phyloP scores from a whole-genome alignment of 2,329 filamentous ascomycete genomes.

The Claviceps pusilla region DNA sequence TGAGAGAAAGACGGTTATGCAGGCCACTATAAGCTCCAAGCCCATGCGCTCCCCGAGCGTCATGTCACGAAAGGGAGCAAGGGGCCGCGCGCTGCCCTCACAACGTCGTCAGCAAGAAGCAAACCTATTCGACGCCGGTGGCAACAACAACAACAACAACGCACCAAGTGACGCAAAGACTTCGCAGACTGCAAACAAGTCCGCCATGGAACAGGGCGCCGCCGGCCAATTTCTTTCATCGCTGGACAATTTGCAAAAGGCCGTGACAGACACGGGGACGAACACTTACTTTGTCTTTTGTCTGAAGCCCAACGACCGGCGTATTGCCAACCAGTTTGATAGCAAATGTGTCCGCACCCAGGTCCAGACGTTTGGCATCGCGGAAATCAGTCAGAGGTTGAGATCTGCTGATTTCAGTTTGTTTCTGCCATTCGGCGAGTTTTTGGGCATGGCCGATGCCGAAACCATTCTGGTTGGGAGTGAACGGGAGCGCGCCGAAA shows the following conservation, averaged over 20 bases:
- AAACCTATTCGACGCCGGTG: constrained; percentile 1
- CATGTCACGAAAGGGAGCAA: constrained; percentile 59
- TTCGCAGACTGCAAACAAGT: constrained; percentile 20
- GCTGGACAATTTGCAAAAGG: constrained; percentile 80
- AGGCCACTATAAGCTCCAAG: constrained; percentile 91
- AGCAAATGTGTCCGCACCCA: constrained; percentile 95
- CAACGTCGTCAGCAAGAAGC: constrained; percentile 27
- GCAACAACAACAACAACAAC: constrained; percentile 14
- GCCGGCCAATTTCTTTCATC: constrained; percentile 84
- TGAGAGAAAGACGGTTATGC: constrained; percentile 80
- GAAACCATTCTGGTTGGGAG: constrained; percentile 80
- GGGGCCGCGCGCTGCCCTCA: constrained; percentile 20
- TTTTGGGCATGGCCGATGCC: constrained; percentile 72
- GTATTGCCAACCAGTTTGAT: constrained; percentile 97
- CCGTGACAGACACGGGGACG: constrained; percentile 63
- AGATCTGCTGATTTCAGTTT: constrained; percentile 89
- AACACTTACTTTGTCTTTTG: constrained; percentile 97
- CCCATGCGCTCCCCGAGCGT: constrained; percentile 86
- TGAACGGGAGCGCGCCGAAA: constrained; percentile 80
- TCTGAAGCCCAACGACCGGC: constrained; percentile 87
- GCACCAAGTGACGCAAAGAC: constrained; percentile 23
- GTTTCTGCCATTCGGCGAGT: constrained; percentile 91
- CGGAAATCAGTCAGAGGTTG: constrained; percentile 87
- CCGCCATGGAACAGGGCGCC: constrained; percentile 57
- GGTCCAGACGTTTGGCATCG: constrained; percentile 88